Percentiles rank a stretch among this genome's conserved stretches.
Evolutionary conservation across 805 yeast species (phyloP).

Genomic region (Cyberlindnera nakhonratchasimensis): DNA sequence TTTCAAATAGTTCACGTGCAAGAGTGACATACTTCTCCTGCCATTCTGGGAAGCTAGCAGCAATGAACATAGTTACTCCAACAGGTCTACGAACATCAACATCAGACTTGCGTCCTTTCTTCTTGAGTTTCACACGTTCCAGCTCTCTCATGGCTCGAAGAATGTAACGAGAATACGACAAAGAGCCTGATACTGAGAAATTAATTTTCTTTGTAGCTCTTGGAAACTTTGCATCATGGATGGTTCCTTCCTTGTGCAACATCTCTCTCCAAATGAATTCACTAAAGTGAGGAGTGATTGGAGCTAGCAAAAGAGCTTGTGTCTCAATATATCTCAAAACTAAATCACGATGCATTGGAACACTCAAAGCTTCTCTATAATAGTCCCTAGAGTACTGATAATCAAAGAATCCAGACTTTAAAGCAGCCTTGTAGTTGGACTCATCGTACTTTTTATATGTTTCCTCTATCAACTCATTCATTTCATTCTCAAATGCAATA

Average conservation of each 20-base stretch:
- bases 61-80: conserved; percentile 64
- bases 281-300: conserved; percentile 94
- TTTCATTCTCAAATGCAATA: conserved; percentile 86
- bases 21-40: conserved; percentile 73
- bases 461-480: conserved; percentile 75
- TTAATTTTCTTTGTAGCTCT: conserved; percentile 64
- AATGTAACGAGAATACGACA: conserved; percentile 73
- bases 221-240: conserved; percentile 81
- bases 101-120: conserved; percentile 65
- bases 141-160: conserved; percentile 87
- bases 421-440: conserved; percentile 83
- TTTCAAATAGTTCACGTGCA: conserved; percentile 69
- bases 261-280: conserved; percentile 86
- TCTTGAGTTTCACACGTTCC: conserved; percentile 78
- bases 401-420: conserved; percentile 89
- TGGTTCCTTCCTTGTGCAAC: conserved; percentile 57
- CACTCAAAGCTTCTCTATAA: conserved; percentile 72
- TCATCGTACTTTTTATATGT: conserved; percentile 65
- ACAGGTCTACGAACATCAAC: conserved; percentile 73
- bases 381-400: conserved; percentile 93
- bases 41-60: conserved; percentile 89
- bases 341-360: conserved; percentile 73
- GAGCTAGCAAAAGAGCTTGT: conserved; percentile 80
- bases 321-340: conserved; percentile 54
- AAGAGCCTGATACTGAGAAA: conserved; percentile 56